These are phyloP conservation scores for Geotrichum carabidarum DNA, from an alignment of 1,139 yeast species.

Conservation along the genomic window DNA sequence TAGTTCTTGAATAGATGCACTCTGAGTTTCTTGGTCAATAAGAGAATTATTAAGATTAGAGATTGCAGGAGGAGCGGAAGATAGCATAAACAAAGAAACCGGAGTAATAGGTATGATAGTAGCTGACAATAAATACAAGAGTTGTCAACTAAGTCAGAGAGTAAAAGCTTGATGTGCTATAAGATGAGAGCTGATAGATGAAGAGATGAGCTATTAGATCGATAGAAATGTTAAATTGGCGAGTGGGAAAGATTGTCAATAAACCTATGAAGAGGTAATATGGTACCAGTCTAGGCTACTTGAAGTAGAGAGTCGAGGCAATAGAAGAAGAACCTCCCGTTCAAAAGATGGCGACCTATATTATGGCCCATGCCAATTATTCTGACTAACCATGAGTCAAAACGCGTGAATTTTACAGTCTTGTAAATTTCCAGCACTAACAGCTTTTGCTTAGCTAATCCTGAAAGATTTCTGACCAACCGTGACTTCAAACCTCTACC, in stretches of 20 bases:
- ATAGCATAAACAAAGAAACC: constrained; percentile 18
- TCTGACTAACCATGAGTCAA: not conserved
- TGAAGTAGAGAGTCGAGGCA: not conserved
- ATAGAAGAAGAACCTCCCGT: too few species aligned
- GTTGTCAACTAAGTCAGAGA: constrained; percentile 8
- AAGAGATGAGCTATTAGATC: too few species aligned
- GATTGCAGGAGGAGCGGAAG: constrained; percentile 11
- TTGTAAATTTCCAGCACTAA: not conserved
- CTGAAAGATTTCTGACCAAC: constrained; percentile 1
- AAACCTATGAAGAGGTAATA: not conserved
- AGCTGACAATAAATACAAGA: constrained; percentile 5
- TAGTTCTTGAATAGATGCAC: not conserved
- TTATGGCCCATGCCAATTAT: not conserved
- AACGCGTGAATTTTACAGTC: not conserved
- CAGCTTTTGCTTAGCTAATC: not conserved
- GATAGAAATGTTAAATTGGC: too few species aligned
- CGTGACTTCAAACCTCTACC: too few species aligned
- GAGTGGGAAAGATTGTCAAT: too few species aligned
- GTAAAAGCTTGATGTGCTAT: not conserved
- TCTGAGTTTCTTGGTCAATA: not conserved
- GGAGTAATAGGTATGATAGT: not conserved
- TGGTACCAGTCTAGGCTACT: not conserved
- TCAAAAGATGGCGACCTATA: too few species aligned
- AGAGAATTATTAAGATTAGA: not conserved
- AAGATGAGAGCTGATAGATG: not conserved